Conservation (phyloP, 176 grass and related monocot genomes). For the Rhynchospora pubera region DNA sequence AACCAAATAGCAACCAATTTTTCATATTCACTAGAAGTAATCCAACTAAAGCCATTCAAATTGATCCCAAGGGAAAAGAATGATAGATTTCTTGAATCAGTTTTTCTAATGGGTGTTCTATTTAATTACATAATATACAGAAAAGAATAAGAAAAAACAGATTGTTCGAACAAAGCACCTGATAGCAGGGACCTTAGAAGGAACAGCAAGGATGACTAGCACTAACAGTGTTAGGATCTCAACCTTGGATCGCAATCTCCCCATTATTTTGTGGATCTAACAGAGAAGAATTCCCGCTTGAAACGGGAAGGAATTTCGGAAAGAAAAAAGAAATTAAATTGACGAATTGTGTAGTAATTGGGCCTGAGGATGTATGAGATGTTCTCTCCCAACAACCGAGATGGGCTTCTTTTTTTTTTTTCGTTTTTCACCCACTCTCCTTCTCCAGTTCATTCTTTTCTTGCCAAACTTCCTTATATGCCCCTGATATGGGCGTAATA, state of each 20-base stretch:
- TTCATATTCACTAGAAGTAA: neutral
- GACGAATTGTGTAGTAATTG: neutral
- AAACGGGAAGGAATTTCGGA: neutral
- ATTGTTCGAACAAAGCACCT: neutral
- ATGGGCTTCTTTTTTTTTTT: too few species aligned
- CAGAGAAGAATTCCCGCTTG: neutral
- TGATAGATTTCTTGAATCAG: neutral
- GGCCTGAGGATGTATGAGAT: neutral
- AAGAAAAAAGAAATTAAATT: neutral
- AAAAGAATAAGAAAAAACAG: neutral
- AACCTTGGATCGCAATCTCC: constrained; percentile 7
- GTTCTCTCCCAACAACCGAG: too few species aligned
- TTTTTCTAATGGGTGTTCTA: neutral
- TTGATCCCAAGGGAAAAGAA: neutral
- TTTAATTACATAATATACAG: neutral
- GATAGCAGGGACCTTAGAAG: constrained; percentile 4
- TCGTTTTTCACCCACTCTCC: too few species aligned
- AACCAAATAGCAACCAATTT: neutral
- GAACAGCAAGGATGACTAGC: neutral
- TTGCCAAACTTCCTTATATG: too few species aligned
- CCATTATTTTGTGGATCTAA: neutral
- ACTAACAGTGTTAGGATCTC: neutral
- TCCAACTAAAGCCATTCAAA: neutral
- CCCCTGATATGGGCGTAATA: too few species aligned
- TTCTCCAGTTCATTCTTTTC: too few species aligned